These are phyloP conservation scores for Xylaria longipes DNA, from an alignment of 495 filamentous ascomycete species.

Conservation along the genomic window DNA sequence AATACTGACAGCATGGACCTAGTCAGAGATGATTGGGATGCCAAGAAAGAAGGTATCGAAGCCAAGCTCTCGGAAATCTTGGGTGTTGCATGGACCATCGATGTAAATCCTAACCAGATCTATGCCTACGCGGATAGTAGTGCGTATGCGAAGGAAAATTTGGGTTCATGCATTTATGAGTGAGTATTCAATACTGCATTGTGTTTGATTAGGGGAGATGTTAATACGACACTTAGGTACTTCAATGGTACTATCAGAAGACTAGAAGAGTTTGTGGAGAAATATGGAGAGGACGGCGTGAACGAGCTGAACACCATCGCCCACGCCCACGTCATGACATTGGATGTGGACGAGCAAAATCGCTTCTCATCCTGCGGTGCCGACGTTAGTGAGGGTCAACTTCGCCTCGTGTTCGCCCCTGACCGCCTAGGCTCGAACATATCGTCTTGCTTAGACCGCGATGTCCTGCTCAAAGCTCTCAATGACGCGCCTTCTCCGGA, in stretches of 20 bases:
- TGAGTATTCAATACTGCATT: constrained; percentile 31
- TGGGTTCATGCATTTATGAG: constrained; percentile 53
- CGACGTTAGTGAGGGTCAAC: constrained; percentile 52
- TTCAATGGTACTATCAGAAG: constrained; percentile 48
- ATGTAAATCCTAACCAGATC: constrained; percentile 53
- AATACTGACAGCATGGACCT: constrained; percentile 1
- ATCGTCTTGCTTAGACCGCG: constrained; percentile 42
- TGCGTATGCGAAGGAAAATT: constrained; percentile 52
- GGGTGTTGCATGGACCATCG: constrained; percentile 55
- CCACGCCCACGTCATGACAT: constrained; percentile 51
- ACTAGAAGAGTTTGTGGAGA: constrained; percentile 45
- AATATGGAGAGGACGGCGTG: constrained; percentile 45
- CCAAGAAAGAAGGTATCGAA: constrained; percentile 52
- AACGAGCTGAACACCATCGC: constrained; percentile 57
- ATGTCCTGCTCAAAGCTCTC: constrained; percentile 48
- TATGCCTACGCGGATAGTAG: constrained; percentile 54
- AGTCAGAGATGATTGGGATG: constrained; percentile 63
- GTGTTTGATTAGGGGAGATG: background rate
- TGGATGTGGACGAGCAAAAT: constrained; percentile 51
- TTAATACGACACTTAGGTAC: constrained; percentile 38
- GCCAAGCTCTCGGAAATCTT: constrained; percentile 49
- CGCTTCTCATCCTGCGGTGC: constrained; percentile 54
- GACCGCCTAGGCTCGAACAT: constrained; percentile 54
- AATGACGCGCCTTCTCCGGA: constrained; percentile 47
- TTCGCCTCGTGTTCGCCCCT: constrained; percentile 55